These are phyloP conservation scores for Claviceps sp. DNA, from an alignment of 2,329 filamentous ascomycete genomes.

Conservation along the genomic window DNA sequence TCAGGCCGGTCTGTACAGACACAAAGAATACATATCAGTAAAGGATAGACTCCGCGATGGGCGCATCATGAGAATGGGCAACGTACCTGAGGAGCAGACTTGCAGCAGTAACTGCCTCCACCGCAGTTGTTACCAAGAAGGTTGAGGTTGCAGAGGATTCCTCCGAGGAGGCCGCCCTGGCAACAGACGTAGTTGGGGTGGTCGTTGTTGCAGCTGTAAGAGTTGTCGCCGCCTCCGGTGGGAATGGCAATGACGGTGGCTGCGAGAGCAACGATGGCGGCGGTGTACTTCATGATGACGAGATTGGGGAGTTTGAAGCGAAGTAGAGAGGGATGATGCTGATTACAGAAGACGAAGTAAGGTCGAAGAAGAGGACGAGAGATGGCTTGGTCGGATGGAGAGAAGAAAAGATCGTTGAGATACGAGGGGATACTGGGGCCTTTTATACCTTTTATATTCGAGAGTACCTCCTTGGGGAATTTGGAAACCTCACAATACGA, in stretches of 20 bases:
- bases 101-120: constrained; percentile 4
- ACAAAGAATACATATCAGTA: background rate
- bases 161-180: background rate
- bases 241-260: constrained; percentile 2
- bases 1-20: background rate
- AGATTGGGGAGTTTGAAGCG: background rate
- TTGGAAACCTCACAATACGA: background rate
- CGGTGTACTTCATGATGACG: constrained; percentile 5
- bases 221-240: background rate
- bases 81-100: constrained; percentile 2
- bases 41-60: background rate
- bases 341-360: background rate
- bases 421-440: background rate
- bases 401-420: background rate
- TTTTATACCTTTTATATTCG: constrained; percentile 5
- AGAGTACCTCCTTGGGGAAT: too few species aligned
- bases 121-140: background rate
- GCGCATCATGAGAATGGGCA: background rate
- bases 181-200: constrained; percentile 2
- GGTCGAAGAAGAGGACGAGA: background rate
- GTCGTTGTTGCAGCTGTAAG: background rate
- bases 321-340: background rate
- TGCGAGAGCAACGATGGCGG: constrained; percentile 3
- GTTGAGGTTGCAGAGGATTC: background rate
- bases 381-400: background rate